Conservation (phyloP, 2,329 filamentous ascomycete genomes). For the Fusarium nanum region DNA sequence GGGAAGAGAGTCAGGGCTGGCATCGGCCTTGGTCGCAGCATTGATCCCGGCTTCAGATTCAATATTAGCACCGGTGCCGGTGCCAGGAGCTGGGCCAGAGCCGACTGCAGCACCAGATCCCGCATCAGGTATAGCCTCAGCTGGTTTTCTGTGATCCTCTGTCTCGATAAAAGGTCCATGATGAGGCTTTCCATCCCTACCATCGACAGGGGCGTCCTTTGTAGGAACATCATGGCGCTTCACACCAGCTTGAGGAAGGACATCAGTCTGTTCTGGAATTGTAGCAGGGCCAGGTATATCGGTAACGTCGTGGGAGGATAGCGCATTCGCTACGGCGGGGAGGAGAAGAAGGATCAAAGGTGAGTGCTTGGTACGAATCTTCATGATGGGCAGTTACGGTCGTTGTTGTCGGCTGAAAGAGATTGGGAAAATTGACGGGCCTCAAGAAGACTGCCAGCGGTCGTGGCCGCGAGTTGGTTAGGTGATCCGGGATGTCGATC, state of each 20-base stretch:
- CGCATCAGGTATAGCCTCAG: conserved; percentile 33
- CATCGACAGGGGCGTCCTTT: conserved; percentile 90
- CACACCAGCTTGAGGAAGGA: conserved; percentile 42
- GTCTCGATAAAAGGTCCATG: conserved; percentile 81
- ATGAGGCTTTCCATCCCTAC: conserved; percentile 93
- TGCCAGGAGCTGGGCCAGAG: conserved; percentile 14
- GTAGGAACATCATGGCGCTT: conserved; percentile 58
- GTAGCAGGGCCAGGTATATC: conserved; percentile 42
- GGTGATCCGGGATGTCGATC: conserved; percentile 5
- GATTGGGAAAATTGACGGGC: conserved; percentile 7
- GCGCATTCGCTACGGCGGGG: conserved; percentile 63
- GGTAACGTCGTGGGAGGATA: conserved; percentile 50
- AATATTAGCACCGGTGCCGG: neutral
- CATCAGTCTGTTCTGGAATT: conserved; percentile 45
- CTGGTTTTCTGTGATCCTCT: conserved; percentile 49
- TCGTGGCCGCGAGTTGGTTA: conserved; percentile 21
- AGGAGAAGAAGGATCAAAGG: conserved; percentile 71
- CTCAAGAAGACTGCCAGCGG: conserved; percentile 20
- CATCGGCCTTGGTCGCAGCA: conserved; percentile 38
- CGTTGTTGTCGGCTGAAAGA: conserved; percentile 1
- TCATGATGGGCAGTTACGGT: conserved; percentile 61
- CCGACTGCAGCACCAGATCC: conserved; percentile 17
- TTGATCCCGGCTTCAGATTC: conserved; percentile 6
- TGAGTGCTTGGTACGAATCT: conserved; percentile 64
- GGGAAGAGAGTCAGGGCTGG: conserved; percentile 55